These are phyloP conservation scores for Mycogone perniciosa DNA, from an alignment of 2,329 filamentous ascomycete genomes.

Conservation along the genomic window DNA sequence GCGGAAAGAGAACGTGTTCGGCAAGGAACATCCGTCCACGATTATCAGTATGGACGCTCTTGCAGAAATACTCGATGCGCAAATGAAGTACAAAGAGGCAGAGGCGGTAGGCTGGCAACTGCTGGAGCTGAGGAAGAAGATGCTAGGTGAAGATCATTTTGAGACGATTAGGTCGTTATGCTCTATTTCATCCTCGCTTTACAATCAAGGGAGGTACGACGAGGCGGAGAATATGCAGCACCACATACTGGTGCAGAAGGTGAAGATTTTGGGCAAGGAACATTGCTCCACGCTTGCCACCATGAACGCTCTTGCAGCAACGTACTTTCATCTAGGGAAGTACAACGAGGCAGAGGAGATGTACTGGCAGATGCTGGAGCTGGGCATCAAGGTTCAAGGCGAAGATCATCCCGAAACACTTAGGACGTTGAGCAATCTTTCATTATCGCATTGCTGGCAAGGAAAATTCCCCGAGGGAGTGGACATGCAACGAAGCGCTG, in stretches of 20 bases:
- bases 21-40: background rate
- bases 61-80: background rate
- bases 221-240: slow-evolving; percentile 1
- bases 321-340: background rate
- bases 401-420: slow-evolving; percentile 1
- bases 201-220: background rate
- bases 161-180: background rate
- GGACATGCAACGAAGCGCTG: background rate
- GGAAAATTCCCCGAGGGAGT: background rate
- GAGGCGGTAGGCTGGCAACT: background rate
- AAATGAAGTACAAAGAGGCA: slow-evolving; percentile 1
- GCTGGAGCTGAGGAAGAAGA: slow-evolving; percentile 1
- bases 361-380: background rate
- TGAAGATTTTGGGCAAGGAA: background rate
- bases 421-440: background rate
- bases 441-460: background rate
- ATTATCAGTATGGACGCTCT: background rate
- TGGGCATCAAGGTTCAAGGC: background rate
- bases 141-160: background rate
- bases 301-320: background rate
- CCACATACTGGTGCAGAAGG: background rate
- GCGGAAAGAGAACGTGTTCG: background rate
- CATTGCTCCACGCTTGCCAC: background rate
- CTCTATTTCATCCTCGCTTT: background rate
- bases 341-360: background rate